phyloP scores from a whole-genome alignment of 73 alveolate genomes.

The Tetrahymena thermophila region DNA sequence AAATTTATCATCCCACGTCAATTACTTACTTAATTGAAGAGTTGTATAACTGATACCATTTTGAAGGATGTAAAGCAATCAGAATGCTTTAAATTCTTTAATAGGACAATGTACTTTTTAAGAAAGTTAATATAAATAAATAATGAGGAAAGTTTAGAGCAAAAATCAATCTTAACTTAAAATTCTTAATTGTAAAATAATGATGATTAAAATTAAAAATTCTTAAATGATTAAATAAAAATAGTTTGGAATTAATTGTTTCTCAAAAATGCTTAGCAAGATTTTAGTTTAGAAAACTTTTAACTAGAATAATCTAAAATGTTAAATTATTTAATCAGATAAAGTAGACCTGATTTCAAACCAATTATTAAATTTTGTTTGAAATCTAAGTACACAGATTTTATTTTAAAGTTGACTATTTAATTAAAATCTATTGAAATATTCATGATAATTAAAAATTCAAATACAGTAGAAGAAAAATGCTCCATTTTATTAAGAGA shows the following conservation, averaged over 20 bases:
- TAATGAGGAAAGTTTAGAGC: not conserved
- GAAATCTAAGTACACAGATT: not conserved
- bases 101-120: not conserved
- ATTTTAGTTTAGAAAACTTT: not conserved
- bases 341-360: not conserved
- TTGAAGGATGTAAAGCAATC: not conserved
- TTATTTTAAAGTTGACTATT: not conserved
- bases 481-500: not conserved
- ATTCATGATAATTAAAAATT: not conserved
- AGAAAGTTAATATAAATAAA: too few relatives aligned
- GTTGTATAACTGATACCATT: not conserved
- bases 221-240: not conserved
- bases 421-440: not conserved
- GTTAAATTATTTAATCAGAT: not conserved
- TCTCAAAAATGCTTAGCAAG: not conserved
- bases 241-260: not conserved
- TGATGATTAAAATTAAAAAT: not conserved
- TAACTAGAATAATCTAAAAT: not conserved
- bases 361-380: not conserved
- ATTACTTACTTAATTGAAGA: not conserved
- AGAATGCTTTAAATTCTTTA: not conserved
- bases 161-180: not conserved
- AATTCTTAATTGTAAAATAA: not conserved
- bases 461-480: not conserved
- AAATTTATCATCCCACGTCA: not conserved